A percentile compares a stretch with the other conserved stretches of the same genome.
These are phyloP conservation scores for Epichloe baconii DNA, from an alignment of 2,329 filamentous ascomycete species.

Conservation along the genomic window DNA sequence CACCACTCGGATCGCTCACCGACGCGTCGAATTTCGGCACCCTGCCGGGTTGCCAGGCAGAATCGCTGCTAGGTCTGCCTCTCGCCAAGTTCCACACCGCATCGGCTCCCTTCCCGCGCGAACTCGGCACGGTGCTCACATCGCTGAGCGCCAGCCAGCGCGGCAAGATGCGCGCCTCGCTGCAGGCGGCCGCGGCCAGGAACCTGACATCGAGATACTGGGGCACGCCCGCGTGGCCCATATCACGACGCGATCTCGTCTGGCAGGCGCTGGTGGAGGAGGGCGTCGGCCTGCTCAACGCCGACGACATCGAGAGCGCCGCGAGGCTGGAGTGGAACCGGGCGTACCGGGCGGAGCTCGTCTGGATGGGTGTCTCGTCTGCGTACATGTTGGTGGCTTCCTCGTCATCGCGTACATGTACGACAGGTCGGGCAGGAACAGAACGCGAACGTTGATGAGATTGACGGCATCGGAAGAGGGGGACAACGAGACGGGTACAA, in stretches of 20 bases:
- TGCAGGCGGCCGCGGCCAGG: slow-evolving; percentile 33
- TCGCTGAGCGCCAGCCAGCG: slow-evolving; percentile 28
- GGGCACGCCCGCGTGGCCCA: slow-evolving; percentile 46
- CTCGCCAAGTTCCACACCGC: slow-evolving; percentile 52
- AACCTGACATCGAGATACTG: slow-evolving; percentile 48
- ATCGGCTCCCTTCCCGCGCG: slow-evolving; percentile 38
- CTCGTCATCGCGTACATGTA: slow-evolving; percentile 2
- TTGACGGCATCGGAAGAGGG: not conserved
- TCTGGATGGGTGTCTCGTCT: slow-evolving; percentile 9
- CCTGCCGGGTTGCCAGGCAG: slow-evolving; percentile 1
- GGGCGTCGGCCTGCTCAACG: slow-evolving; percentile 46
- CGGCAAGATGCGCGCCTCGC: slow-evolving; percentile 26
- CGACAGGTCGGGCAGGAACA: not conserved
- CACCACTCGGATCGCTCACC: slow-evolving; percentile 35
- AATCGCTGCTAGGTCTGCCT: slow-evolving; percentile 23
- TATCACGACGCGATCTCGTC: slow-evolving; percentile 38
- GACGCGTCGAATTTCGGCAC: not conserved
- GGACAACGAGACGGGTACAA: not conserved
- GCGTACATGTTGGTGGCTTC: slow-evolving; percentile 4
- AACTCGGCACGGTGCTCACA: slow-evolving; percentile 33
- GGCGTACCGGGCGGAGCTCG: slow-evolving; percentile 9
- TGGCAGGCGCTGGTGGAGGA: slow-evolving; percentile 42
- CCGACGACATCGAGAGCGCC: slow-evolving; percentile 41
- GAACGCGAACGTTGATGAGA: not conserved
- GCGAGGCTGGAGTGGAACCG: slow-evolving; percentile 8